Evolutionary conservation across 148 eudicot genomes (phyloP).

Genomic region (Rhododendron ovatum): DNA sequence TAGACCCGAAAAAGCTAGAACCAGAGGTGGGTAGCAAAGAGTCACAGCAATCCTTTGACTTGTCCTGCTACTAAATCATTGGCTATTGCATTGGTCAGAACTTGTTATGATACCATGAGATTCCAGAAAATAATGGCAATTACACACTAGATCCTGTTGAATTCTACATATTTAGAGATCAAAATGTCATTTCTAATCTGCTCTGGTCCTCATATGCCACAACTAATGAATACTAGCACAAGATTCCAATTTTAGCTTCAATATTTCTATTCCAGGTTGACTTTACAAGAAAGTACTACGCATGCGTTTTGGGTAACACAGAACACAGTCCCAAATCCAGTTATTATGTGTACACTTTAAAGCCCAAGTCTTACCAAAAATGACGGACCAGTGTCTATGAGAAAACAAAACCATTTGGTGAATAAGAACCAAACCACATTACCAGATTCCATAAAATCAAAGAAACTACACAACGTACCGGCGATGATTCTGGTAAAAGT

Average conservation of each 20-base stretch:
- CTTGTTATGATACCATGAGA: neutral
- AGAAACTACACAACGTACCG: constrained; percentile 27
- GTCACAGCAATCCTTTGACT: neutral
- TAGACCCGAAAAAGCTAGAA: neutral
- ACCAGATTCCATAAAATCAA: neutral
- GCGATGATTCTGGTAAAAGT: constrained; percentile 70
- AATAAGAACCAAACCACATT: neutral
- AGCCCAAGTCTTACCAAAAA: neutral
- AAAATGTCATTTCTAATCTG: neutral
- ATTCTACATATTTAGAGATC: neutral
- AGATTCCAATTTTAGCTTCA: neutral
- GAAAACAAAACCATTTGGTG: neutral
- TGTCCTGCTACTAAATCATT: neutral
- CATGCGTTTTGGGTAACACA: neutral
- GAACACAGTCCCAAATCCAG: neutral
- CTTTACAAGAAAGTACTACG: neutral
- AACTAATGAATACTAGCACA: neutral
- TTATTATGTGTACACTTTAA: neutral
- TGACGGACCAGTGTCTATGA: neutral
- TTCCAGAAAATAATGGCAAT: neutral
- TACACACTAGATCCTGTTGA: neutral
- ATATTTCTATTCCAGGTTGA: neutral
- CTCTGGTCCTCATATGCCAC: neutral
- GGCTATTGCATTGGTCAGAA: neutral
- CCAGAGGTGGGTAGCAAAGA: neutral